phyloP scores from a whole-genome alignment of 139 green algal species.

The Micractinium sp. region DNA sequence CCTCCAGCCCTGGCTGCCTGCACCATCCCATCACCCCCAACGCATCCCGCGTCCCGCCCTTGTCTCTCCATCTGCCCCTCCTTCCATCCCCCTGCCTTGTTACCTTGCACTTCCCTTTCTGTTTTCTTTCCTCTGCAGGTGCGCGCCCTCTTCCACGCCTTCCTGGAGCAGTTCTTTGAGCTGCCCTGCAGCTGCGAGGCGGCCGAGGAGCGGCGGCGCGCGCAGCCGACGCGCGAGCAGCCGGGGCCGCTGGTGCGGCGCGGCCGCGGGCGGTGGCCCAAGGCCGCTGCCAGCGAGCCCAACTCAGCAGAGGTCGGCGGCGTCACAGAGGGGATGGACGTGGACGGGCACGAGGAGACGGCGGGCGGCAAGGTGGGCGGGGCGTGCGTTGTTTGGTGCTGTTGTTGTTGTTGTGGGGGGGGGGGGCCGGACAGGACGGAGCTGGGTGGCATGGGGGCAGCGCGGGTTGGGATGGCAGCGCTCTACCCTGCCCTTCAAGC shows the following conservation, averaged over 20 bases:
- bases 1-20: too few species aligned
- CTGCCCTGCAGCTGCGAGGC: constrained; percentile 55
- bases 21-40: too few species aligned
- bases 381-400: too few species aligned
- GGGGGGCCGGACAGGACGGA: too few species aligned
- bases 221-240: constrained; percentile 26
- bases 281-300: constrained; percentile 29
- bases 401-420: too few species aligned
- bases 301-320: constrained; percentile 32
- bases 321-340: not conserved
- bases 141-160: constrained; percentile 49
- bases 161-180: constrained; percentile 92
- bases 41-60: too few species aligned
- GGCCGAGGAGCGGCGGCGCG: constrained; percentile 44
- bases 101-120: too few species aligned
- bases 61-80: too few species aligned
- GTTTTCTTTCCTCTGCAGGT: constrained; percentile 6
- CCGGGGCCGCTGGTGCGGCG: constrained; percentile 11
- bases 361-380: constrained; percentile 17
- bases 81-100: too few species aligned
- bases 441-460: too few species aligned
- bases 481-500: too few species aligned
- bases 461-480: too few species aligned
- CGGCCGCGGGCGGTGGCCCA: constrained; percentile 7
- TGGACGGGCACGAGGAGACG: constrained; percentile 33